Percentiles rank a stretch among this genome's conserved stretches.
Conservation (phyloP, 257 asterid genomes). For the Gentiana straminea region DNA sequence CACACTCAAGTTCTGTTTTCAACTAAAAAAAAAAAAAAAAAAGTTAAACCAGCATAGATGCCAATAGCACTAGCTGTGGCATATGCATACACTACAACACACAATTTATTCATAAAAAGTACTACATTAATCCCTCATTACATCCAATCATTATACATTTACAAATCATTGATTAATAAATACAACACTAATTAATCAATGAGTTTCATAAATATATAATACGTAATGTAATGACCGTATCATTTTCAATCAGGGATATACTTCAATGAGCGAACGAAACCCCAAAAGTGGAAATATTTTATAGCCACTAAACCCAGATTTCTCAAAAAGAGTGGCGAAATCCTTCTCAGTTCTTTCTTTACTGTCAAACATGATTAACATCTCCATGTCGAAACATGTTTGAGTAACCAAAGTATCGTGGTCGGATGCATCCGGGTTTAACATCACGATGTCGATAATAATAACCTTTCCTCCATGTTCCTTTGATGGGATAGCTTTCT, state of each 20-base stretch:
- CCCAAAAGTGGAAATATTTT: constrained; percentile 11
- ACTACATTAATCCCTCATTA: too few species aligned
- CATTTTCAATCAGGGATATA: constrained; percentile 6
- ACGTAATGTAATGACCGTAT: too few species aligned
- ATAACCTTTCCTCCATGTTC: constrained; percentile 11
- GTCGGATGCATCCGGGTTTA: background rate
- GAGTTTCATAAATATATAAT: too few species aligned
- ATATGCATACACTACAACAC: too few species aligned
- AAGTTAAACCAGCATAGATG: too few species aligned
- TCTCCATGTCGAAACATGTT: constrained; percentile 1
- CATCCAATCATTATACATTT: too few species aligned
- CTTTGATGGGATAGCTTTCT: constrained; percentile 5
- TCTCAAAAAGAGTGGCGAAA: constrained; percentile 5
- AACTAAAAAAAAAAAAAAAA: too few species aligned
- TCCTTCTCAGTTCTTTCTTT: constrained; percentile 12
- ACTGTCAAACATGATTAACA: constrained; percentile 2
- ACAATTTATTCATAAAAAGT: too few species aligned
- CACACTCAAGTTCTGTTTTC: too few species aligned
- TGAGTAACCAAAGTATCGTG: background rate
- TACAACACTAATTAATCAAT: too few species aligned
- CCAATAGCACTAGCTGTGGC: too few species aligned
- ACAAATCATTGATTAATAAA: too few species aligned
- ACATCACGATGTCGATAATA: constrained; percentile 3
- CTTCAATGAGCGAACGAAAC: constrained; percentile 13
- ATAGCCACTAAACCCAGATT: constrained; percentile 18